Percentiles rank a stretch among this genome's conserved stretches.
These are phyloP conservation scores for Trametes elegans DNA, from an alignment of 768 basidiomycete genomes.

Conservation along the genomic window DNA sequence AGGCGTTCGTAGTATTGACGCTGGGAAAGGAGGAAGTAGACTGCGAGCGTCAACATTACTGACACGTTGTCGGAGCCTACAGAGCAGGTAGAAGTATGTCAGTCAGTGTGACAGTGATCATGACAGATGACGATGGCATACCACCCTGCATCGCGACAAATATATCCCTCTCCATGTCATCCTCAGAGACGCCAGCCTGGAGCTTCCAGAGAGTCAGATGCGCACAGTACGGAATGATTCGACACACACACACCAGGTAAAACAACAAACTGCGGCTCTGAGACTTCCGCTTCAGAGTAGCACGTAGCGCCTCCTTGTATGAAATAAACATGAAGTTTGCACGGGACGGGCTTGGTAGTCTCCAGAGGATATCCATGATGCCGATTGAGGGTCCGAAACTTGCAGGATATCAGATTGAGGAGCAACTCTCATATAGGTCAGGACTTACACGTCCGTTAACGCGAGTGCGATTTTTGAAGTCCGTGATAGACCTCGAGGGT, in stretches of 20 bases:
- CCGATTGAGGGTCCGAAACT: too few relatives aligned
- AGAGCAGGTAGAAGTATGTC: background rate
- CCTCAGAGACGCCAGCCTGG: slow-evolving; percentile 6
- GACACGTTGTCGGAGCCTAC: slow-evolving; percentile 34
- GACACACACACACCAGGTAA: slow-evolving; percentile 21
- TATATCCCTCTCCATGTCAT: slow-evolving; percentile 22
- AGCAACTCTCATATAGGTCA: too few relatives aligned
- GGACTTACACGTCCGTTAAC: slow-evolving; percentile 28
- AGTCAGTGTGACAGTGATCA: background rate
- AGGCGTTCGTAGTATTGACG: slow-evolving; percentile 24
- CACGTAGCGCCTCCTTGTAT: too few relatives aligned
- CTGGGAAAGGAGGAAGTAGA: slow-evolving; percentile 30
- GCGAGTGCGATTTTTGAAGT: slow-evolving; percentile 26
- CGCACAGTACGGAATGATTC: background rate
- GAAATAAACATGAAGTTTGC: too few relatives aligned
- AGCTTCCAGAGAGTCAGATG: slow-evolving; percentile 5
- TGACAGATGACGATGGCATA: background rate
- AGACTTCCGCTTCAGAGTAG: too few relatives aligned
- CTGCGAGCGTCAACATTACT: slow-evolving; percentile 22
- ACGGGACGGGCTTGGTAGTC: too few relatives aligned
- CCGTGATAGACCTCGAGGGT: slow-evolving; percentile 24
- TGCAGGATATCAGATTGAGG: too few relatives aligned
- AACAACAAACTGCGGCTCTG: slow-evolving; percentile 18
- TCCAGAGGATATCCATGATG: slow-evolving; percentile 34
- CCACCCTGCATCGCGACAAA: slow-evolving; percentile 23